phyloP scores from a whole-genome alignment of 768 basidiomycete species.

The Trametes maxima region DNA sequence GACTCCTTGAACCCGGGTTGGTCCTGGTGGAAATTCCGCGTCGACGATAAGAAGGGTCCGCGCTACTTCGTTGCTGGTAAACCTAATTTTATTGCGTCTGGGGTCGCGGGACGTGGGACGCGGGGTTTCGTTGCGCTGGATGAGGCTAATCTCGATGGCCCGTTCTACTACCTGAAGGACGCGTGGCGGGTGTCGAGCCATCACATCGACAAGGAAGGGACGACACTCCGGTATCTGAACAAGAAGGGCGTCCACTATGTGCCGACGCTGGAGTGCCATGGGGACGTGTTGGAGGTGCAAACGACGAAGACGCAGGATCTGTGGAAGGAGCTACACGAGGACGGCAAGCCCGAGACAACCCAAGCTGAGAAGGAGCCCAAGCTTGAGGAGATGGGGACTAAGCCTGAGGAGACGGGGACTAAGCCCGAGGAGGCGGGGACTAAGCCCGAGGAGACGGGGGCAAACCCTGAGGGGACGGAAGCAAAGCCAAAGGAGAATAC shows the following conservation, averaged over 20 bases:
- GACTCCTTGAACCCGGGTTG: neutral
- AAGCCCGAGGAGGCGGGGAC: no score
- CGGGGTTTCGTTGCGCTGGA: conserved; percentile 15
- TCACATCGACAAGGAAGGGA: conserved; percentile 3
- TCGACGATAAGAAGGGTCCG: neutral
- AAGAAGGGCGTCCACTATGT: neutral
- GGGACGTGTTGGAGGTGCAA: neutral
- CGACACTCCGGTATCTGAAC: neutral
- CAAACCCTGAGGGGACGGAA: no score
- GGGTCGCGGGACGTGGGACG: conserved; percentile 10
- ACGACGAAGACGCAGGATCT: neutral
- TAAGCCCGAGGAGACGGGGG: no score
- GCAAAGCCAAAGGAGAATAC: no score
- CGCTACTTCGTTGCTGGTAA: conserved; percentile 7
- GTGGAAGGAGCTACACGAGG: neutral
- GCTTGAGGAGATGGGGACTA: no score
- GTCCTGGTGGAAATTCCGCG: neutral
- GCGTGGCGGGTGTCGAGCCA: conserved; percentile 6
- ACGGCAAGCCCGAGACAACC: neutral
- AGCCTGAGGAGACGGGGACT: neutral
- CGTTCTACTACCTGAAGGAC: conserved; percentile 19
- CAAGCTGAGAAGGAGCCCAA: neutral
- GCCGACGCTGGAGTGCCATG: neutral
- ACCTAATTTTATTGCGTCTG: neutral
- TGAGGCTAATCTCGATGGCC: neutral